Conservation (phyloP, 148 eudicot genomes). For the Salicornia ramosissima region DNA sequence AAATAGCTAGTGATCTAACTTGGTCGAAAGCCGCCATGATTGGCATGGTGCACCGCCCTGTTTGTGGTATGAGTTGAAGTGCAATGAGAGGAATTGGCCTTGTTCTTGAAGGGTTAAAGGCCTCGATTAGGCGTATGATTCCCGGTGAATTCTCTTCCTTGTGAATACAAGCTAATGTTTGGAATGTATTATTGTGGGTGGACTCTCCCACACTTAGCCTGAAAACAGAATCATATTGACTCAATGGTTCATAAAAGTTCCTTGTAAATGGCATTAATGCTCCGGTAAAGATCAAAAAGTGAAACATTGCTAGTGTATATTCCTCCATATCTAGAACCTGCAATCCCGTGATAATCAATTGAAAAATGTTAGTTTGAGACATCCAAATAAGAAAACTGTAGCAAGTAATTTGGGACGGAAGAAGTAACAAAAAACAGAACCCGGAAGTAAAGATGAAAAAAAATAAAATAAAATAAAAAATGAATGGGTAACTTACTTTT, state of each 20-base stretch:
- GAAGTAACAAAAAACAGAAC: no score
- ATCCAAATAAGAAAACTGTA: no score
- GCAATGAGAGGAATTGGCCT: conserved; percentile 18
- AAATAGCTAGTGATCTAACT: not conserved
- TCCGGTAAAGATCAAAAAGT: conserved; percentile 9
- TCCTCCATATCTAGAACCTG: conserved; percentile 16
- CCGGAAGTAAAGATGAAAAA: no score
- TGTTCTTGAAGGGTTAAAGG: conserved; percentile 15
- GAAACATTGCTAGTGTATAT: conserved; percentile 10
- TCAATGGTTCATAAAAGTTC: conserved; percentile 19
- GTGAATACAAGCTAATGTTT: conserved; percentile 27
- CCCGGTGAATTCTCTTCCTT: conserved; percentile 28
- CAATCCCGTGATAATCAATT: conserved; percentile 4
- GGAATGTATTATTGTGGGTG: not conserved
- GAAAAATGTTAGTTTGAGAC: not conserved
- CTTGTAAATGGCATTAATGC: conserved; percentile 17
- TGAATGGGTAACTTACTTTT: not conserved
- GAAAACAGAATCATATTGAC: conserved; percentile 16
- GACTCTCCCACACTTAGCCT: conserved; percentile 16
- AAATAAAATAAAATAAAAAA: no score
- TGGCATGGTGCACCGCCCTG: conserved; percentile 23
- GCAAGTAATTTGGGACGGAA: no score
- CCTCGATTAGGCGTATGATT: conserved; percentile 24
- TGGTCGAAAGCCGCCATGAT: conserved; percentile 20
- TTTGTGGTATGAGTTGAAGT: conserved; percentile 26